Percentiles rank a stretch among this genome's conserved stretches.
Conservation (phyloP, 2,329 filamentous ascomycete genomes). For the Endoconidiophora polonica region DNA sequence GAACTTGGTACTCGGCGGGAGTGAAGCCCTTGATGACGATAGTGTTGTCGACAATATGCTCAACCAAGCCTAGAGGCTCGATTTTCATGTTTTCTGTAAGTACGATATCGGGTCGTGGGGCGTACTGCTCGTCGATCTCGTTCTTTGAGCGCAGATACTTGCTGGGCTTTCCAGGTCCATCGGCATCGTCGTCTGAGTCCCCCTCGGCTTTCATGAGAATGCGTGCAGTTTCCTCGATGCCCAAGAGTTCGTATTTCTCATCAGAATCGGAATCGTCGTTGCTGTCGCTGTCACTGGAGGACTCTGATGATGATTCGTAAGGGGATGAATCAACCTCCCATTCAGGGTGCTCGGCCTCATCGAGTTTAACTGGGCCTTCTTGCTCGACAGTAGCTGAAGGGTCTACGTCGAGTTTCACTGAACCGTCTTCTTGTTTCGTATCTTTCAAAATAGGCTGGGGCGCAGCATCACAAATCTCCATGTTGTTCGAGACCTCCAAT, state of each 20-base stretch:
- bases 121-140: conserved; percentile 47
- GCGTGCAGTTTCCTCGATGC: conserved; percentile 66
- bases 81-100: conserved; percentile 65
- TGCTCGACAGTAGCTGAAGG: background rate
- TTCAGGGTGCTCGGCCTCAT: conserved; percentile 40
- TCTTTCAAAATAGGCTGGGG: background rate
- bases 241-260: conserved; percentile 55
- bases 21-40: conserved; percentile 63
- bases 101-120: conserved; percentile 61
- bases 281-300: conserved; percentile 43
- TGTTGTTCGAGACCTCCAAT: background rate
- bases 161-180: conserved; percentile 19
- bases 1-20: conserved; percentile 66
- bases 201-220: conserved; percentile 72
- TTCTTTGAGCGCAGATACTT: conserved; percentile 62
- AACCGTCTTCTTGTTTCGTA: background rate
- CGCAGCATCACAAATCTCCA: background rate
- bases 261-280: conserved; percentile 39
- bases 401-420: background rate
- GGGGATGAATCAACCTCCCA: conserved; percentile 74
- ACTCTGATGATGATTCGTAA: conserved; percentile 49
- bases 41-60: conserved; percentile 63
- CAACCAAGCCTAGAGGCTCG: conserved; percentile 55
- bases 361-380: background rate
- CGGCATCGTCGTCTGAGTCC: conserved; percentile 58